Conservation (phyloP, 2,329 filamentous ascomycete species). For the Pseudopyricularia javanii region DNA sequence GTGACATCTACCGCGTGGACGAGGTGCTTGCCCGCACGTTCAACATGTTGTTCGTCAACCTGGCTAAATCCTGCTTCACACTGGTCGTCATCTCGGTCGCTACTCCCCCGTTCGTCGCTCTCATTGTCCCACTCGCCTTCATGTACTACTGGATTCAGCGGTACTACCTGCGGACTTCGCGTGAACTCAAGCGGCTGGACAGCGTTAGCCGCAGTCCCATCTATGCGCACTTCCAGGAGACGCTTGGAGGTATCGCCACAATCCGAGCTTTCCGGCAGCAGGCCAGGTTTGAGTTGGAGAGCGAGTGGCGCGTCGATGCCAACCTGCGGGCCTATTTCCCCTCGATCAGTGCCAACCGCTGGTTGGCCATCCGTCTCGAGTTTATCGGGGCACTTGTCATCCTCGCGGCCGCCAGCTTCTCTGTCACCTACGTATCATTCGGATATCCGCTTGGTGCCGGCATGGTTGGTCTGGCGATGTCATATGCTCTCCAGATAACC, state of each 20-base stretch:
- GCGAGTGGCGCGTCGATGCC: constrained; percentile 93
- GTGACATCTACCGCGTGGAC: constrained; percentile 72
- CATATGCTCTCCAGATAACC: constrained; percentile 93
- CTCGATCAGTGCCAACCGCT: constrained; percentile 85
- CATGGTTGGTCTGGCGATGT: constrained; percentile 86
- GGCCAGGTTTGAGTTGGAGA: constrained; percentile 77
- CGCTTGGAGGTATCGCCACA: constrained; percentile 82
- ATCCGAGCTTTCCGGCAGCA: constrained; percentile 92
- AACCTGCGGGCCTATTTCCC: constrained; percentile 93
- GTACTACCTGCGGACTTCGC: constrained; percentile 92
- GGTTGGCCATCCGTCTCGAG: constrained; percentile 89
- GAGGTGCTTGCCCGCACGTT: constrained; percentile 93
- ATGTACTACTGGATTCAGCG: constrained; percentile 90
- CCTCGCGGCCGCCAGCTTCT: constrained; percentile 68
- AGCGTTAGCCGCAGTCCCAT: constrained; percentile 93
- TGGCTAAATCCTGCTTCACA: constrained; percentile 67
- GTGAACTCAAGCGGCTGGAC: constrained; percentile 91
- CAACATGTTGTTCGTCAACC: constrained; percentile 86
- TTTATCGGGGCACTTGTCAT: constrained; percentile 95
- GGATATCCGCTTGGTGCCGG: constrained; percentile 52
- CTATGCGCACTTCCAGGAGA: constrained; percentile 97
- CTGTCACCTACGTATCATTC: constrained; percentile 63
- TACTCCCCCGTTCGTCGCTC: constrained; percentile 65
- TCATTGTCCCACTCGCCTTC: constrained; percentile 70
- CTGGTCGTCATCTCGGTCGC: constrained; percentile 72